phyloP scores from a whole-genome alignment of 1,284 basidiomycete species.

The Cryptococcus maquisensis region DNA sequence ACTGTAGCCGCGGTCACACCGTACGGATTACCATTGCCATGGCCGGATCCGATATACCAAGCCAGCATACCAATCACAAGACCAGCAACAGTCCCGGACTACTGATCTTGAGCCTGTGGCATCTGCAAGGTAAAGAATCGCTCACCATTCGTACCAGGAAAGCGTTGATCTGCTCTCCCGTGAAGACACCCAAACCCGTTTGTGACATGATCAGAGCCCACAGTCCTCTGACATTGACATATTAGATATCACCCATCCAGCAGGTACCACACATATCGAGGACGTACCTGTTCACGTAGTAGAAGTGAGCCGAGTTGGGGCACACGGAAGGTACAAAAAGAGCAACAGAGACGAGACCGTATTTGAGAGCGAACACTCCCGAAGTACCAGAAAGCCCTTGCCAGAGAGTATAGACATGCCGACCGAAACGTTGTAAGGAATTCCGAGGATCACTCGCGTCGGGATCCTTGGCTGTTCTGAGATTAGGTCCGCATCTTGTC shows the following conservation, averaged over 20 bases:
- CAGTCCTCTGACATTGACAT: conserved; percentile 42
- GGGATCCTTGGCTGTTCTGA: conserved; percentile 28
- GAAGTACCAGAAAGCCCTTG: conserved; percentile 26
- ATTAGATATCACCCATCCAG: background rate
- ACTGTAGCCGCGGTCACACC: conserved; percentile 57
- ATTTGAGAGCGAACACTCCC: conserved; percentile 57
- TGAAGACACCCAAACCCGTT: conserved; percentile 59
- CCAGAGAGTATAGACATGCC: conserved; percentile 20
- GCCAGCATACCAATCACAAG: conserved; percentile 55
- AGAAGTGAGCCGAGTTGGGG: conserved; percentile 46
- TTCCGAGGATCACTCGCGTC: conserved; percentile 43
- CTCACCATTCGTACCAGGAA: conserved; percentile 53
- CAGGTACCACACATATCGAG: background rate
- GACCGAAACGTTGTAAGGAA: conserved; percentile 31
- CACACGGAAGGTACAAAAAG: conserved; percentile 59
- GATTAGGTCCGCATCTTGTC: no score
- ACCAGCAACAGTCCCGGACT: conserved; percentile 52
- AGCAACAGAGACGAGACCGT: conserved; percentile 56
- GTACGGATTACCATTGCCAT: conserved; percentile 57
- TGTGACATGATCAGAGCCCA: conserved; percentile 68
- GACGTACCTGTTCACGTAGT: conserved; percentile 35
- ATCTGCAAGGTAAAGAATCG: background rate
- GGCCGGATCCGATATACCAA: conserved; percentile 57
- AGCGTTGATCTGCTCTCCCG: conserved; percentile 60
- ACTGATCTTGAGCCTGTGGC: background rate